phyloP scores from a whole-genome alignment of 2,329 filamentous ascomycete genomes.

The Drechslerella coelobrocha region DNA sequence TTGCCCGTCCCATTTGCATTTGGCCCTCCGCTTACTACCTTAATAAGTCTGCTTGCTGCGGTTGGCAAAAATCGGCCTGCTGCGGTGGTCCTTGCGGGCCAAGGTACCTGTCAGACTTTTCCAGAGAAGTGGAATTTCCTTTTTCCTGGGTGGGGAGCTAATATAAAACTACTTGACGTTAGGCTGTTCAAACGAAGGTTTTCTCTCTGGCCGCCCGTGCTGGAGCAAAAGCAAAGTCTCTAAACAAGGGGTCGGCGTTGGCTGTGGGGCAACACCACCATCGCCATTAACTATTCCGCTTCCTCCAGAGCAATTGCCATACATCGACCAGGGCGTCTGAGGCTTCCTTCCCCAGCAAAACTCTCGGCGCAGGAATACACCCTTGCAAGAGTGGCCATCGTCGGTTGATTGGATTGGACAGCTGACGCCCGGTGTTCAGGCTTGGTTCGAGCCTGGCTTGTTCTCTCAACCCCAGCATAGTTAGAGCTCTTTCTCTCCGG shows the following conservation, averaged over 20 bases:
- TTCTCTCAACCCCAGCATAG: conserved; percentile 40
- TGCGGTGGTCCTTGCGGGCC: conserved; percentile 24
- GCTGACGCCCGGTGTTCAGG: conserved; percentile 28
- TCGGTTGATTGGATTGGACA: conserved; percentile 49
- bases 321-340: conserved; percentile 20
- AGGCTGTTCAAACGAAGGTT: conserved; percentile 47
- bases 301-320: conserved; percentile 17
- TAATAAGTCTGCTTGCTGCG: conserved; percentile 32
- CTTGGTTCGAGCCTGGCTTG: conserved; percentile 39
- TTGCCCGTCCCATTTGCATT: not conserved
- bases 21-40: not conserved
- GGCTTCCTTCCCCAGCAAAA: conserved; percentile 30
- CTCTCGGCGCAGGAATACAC: conserved; percentile 30
- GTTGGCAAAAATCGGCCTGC: conserved; percentile 13
- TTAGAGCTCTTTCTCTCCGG: conserved; percentile 48
- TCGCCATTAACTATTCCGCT: too few species aligned
- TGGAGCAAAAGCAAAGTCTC: conserved; percentile 20
- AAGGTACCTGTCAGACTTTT: conserved; percentile 18
- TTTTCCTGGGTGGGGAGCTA: conserved; percentile 19
- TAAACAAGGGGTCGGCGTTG: conserved; percentile 47
- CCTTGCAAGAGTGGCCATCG: conserved; percentile 26
- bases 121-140: not conserved
- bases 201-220: conserved; percentile 41
- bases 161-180: conserved; percentile 3
- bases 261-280: conserved; percentile 45